These are phyloP conservation scores for Leucoagaricus sp. DNA, from an alignment of 1,284 basidiomycete genomes.

Conservation along the genomic window DNA sequence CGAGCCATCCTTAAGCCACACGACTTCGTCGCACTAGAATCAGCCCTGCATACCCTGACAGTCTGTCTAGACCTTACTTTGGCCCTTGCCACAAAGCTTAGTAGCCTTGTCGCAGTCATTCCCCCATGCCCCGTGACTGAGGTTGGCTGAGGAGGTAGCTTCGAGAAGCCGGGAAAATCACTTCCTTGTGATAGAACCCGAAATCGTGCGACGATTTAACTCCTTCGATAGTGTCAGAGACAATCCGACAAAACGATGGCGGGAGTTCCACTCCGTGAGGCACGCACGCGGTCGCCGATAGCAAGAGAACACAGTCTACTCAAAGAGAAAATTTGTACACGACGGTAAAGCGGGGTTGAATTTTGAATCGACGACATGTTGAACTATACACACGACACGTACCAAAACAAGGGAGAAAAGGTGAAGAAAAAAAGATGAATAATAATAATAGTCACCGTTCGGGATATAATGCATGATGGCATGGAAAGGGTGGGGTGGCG, in stretches of 20 bases:
- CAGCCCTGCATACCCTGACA: background rate
- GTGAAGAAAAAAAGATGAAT: constrained; percentile 8
- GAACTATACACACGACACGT: constrained; percentile 7
- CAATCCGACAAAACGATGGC: too few species aligned
- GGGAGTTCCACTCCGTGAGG: too few species aligned
- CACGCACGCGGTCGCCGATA: too few species aligned
- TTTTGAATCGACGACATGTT: background rate
- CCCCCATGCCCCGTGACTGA: background rate
- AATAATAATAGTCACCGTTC: constrained; percentile 17
- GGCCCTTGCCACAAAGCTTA: background rate
- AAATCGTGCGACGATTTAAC: background rate
- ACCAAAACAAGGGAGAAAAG: background rate
- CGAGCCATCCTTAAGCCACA: background rate
- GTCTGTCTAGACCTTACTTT: too few species aligned
- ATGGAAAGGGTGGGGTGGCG: background rate
- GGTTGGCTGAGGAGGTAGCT: background rate
- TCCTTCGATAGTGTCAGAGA: background rate
- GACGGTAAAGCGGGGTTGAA: constrained; percentile 1
- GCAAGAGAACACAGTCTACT: background rate
- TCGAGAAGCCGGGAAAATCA: background rate
- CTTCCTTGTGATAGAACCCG: background rate
- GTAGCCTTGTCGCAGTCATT: background rate
- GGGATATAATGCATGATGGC: constrained; percentile 15
- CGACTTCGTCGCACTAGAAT: background rate
- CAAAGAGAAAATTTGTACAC: background rate